Base-by-base conservation (phyloP, 1,139 yeast species). In the Pichia sp. region DNA sequence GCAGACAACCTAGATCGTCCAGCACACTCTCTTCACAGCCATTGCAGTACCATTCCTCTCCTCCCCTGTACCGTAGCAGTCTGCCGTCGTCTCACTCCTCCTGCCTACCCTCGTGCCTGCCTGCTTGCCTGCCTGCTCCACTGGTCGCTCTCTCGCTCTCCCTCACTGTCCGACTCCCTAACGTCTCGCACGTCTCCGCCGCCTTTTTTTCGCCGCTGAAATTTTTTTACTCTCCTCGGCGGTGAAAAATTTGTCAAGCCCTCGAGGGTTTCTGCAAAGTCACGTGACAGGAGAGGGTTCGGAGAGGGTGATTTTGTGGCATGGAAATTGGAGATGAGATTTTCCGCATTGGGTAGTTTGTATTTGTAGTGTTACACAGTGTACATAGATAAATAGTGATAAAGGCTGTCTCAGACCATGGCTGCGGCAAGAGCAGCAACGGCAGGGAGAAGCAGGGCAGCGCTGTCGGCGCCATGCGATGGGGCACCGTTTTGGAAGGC, bases 381-480 rank as follows among this genome's bases (percentile, higher is more conserved):
- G 17, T 34, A 34, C 38, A 34, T 34, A 34, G 38, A 14, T 12
- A 14, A 34, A 12, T 34, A 14, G 38, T 9, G 34, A 31, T 31
- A 31, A 31, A 34, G 41, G 17, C n/a, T 14, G 41, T n/a, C 14
- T 38, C 41, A 38, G 17, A 38, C 17, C 41, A 38, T 38, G 41
- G 46, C 46, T 42, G 31, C 46, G 16, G 20, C 14, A 14, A 42
- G 9, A 17, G 49, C 27, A 24, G 36, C 42, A 8, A 45, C 36
- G 17, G 45, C 41, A 24, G 50, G 34, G 20, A 40, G 20, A 14
- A 40, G 4, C 4, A 17, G 34, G 8, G 14, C 31, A 30, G 54
- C 52, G 14, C 51, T 46, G 12, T 12, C 31, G 30, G 53, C 52
- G 6, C 51, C 16, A 9, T 20, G 30, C 16, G 17, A 29, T 24